Evolutionary conservation across 2,329 filamentous ascomycete genomes (phyloP), one percentile per base, ranked within the genome.

Genomic region (Paecilomyces niveus): DNA sequence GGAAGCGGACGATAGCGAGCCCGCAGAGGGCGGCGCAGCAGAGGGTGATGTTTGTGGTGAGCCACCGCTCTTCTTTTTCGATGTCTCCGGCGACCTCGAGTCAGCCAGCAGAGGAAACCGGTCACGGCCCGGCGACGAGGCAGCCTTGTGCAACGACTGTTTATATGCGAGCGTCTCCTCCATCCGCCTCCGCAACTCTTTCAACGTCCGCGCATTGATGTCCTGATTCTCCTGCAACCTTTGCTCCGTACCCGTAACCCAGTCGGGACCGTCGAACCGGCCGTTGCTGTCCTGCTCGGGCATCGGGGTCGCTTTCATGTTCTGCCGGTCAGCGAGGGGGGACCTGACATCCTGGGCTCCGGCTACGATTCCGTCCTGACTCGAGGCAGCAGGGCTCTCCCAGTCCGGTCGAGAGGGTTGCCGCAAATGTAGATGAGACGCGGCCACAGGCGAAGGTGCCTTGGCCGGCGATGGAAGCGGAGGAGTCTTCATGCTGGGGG

Each of bases 121-220:
- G 15, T 45, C 39, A 45, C 39, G 39, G 18, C 18, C 15, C 15
- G 39, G 1, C 3, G 9, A 45, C n/a, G 39, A 18, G n/a, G n/a
- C 3, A 7, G 24, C 58, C 59, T 58, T 49, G 55, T 72, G 68
- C 58, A 74, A 72, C 66, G 68, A 71, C 60, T 76, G 74, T 57
- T 76, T 73, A 57, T 72, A 72, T 33, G 71, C 68, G 31, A 76
- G 66, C 49, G 74, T 64, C 57, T 76, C 74, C 59, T 76, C 74
- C 74, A 78, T 77, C 65, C 73, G 71, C 61, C 70, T 71, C 57
- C 72, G 72, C 52, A 77, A 58, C 58, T 76, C 73, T 39, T 74
- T 73, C 9, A 78, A 64, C 18, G 73, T 76, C 54, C 73, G 72
- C 57, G 70, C 67, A 58, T 67, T 72, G 55, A 63, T 70, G 56